phyloP scores from a whole-genome alignment of 2,329 filamentous ascomycete genomes.

The Pseudocercospora pini-densiflorae region DNA sequence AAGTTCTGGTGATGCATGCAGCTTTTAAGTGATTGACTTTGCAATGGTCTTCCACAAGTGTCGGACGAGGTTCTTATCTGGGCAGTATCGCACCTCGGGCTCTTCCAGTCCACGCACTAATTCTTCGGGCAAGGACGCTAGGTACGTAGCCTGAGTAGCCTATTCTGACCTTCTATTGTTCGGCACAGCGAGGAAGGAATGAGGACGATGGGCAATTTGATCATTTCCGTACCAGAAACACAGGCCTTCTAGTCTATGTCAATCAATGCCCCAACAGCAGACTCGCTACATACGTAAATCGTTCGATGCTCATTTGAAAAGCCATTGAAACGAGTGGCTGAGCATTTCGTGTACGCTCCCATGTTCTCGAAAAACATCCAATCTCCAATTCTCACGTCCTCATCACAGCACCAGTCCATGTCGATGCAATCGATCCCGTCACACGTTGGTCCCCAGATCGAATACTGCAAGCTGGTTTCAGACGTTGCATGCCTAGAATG shows the following conservation, averaged over 20 bases:
- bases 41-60: too few relatives aligned
- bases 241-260: neutral
- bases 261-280: conserved; percentile 62
- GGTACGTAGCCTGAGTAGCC: neutral
- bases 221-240: too few relatives aligned
- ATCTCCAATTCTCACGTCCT: conserved; percentile 85
- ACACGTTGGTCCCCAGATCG: conserved; percentile 97
- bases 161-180: neutral
- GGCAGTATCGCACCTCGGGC: neutral
- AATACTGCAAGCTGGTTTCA: conserved; percentile 70
- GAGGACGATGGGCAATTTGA: neutral
- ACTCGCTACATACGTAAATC: conserved; percentile 93
- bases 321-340: conserved; percentile 95
- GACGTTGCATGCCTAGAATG: conserved; percentile 41
- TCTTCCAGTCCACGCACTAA: neutral
- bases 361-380: conserved; percentile 99
- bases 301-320: conserved; percentile 92
- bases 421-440: conserved; percentile 97
- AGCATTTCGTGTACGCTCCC: conserved; percentile 99
- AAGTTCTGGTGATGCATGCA: neutral
- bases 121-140: neutral
- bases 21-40: neutral
- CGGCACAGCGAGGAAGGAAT: neutral
- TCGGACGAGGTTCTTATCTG: neutral
- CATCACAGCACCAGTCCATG: conserved; percentile 75